A percentile compares a stretch with the other conserved stretches of the same genome.
These are phyloP conservation scores for Leucocoprinus sp. DNA, from an alignment of 768 basidiomycete genomes.

Conservation along the genomic window DNA sequence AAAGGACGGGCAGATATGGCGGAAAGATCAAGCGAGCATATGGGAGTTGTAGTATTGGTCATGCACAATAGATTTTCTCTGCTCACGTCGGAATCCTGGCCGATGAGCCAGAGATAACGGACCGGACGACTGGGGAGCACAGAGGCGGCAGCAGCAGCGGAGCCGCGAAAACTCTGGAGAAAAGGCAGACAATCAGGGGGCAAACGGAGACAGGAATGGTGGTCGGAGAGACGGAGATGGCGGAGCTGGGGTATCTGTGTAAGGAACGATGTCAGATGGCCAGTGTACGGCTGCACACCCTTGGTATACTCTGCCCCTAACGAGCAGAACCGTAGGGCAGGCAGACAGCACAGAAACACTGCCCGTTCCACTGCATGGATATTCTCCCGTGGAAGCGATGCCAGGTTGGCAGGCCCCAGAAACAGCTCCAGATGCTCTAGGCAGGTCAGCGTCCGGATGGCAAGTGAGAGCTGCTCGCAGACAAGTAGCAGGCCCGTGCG, in stretches of 20 bases:
- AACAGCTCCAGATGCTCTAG: conserved; percentile 52
- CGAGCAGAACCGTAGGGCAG: conserved; percentile 31
- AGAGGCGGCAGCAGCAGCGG: conserved; percentile 47
- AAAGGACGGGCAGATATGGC: conserved; percentile 50
- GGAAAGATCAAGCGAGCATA: conserved; percentile 51
- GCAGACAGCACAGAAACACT: conserved; percentile 29
- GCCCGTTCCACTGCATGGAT: conserved; percentile 42
- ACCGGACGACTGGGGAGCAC: conserved; percentile 58
- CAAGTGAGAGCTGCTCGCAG: conserved; percentile 31
- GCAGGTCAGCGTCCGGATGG: conserved; percentile 26
- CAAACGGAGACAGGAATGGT: conserved; percentile 32
- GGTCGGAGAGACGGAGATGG: conserved; percentile 40
- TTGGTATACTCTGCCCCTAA: conserved; percentile 40
- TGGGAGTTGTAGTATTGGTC: conserved; percentile 36
- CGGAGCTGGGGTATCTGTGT: conserved; percentile 30
- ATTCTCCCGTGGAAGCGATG: conserved; percentile 14
- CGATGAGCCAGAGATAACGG: conserved; percentile 44
- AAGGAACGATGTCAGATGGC: conserved; percentile 35
- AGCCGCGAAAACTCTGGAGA: conserved; percentile 51
- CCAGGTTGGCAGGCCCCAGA: conserved; percentile 37
- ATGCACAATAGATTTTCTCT: conserved; percentile 43
- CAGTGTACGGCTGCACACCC: conserved; percentile 32
- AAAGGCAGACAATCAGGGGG: conserved; percentile 35
- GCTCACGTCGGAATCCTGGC: conserved; percentile 47
- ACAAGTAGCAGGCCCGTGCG: conserved; percentile 25